These are phyloP conservation scores for Metschnikowia corniflorae DNA, from an alignment of 805 yeast genomes.

Conservation along the genomic window DNA sequence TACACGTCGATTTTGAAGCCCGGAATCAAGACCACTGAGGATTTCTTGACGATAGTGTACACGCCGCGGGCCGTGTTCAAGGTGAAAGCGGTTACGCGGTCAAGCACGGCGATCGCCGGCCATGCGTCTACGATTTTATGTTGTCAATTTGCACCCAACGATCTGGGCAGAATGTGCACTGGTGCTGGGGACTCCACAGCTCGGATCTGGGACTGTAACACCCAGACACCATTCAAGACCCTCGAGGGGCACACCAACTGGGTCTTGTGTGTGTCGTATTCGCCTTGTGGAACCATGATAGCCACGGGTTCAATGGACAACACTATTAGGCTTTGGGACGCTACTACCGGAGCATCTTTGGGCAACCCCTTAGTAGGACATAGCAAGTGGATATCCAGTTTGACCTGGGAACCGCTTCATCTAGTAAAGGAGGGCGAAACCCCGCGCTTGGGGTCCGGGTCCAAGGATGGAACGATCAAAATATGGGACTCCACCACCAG, in stretches of 20 bases:
- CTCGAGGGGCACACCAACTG: slow-evolving; percentile 85
- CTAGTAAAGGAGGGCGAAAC: slow-evolving; percentile 59
- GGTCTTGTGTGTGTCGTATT: slow-evolving; percentile 90
- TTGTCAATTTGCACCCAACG: slow-evolving; percentile 89
- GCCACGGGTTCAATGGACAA: slow-evolving; percentile 97
- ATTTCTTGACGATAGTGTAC: slow-evolving; percentile 81
- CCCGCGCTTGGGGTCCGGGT: slow-evolving; percentile 77
- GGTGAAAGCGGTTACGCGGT: slow-evolving; percentile 85
- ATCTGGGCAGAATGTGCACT: slow-evolving; percentile 80
- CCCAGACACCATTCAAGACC: slow-evolving; percentile 84
- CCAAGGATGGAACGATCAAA: slow-evolving; percentile 86
- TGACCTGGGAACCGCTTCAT: slow-evolving; percentile 94
- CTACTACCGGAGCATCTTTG: slow-evolving; percentile 63
- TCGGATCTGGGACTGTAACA: slow-evolving; percentile 93
- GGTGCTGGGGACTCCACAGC: slow-evolving; percentile 98
- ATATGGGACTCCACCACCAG: slow-evolving; percentile 84
- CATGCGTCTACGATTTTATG: slow-evolving; percentile 93
- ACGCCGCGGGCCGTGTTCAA: slow-evolving; percentile 95
- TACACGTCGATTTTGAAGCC: slow-evolving; percentile 83
- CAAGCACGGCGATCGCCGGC: slow-evolving; percentile 90
- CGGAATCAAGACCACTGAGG: slow-evolving; percentile 86
- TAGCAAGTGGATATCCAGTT: slow-evolving; percentile 80
- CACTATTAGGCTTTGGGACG: slow-evolving; percentile 85
- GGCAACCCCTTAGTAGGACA: slow-evolving; percentile 82
- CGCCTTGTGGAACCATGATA: slow-evolving; percentile 84